Conservation (phyloP, 2,329 filamentous ascomycete genomes). For the Cercospora canescens region DNA sequence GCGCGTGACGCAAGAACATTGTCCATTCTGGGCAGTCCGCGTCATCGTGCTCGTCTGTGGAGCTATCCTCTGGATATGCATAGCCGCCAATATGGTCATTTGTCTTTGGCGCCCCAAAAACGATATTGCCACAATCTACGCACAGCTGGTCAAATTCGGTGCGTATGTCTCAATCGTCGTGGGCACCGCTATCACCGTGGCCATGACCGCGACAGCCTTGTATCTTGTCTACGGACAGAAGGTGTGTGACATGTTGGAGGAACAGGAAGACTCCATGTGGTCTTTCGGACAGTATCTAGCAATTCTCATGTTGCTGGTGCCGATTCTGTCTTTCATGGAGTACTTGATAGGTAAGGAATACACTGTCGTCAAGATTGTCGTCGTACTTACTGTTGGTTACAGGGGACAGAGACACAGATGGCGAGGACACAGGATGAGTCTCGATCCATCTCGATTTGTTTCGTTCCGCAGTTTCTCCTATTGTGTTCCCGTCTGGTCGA, state of each 20-base stretch:
- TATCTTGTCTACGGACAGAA: neutral
- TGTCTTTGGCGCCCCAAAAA: neutral
- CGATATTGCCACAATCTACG: neutral
- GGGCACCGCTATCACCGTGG: neutral
- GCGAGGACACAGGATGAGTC: neutral
- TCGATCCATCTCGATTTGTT: neutral
- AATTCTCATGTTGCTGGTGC: neutral
- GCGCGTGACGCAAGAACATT: neutral
- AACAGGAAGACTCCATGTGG: neutral
- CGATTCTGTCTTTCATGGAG: neutral
- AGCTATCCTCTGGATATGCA: neutral
- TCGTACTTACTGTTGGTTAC: neutral
- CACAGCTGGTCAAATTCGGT: neutral
- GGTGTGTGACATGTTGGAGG: neutral
- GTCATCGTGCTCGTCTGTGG: neutral
- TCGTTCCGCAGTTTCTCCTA: neutral
- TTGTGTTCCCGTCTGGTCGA: neutral
- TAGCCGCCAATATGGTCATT: neutral
- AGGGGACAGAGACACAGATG: neutral
- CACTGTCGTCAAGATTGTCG: neutral
- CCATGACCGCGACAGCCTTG: neutral
- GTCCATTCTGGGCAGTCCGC: neutral
- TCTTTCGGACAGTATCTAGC: neutral
- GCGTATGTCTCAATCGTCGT: neutral
- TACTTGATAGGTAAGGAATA: neutral